Base-by-base conservation (phyloP, 2,329 filamentous ascomycete species). In the Diaporthe sp. region DNA sequence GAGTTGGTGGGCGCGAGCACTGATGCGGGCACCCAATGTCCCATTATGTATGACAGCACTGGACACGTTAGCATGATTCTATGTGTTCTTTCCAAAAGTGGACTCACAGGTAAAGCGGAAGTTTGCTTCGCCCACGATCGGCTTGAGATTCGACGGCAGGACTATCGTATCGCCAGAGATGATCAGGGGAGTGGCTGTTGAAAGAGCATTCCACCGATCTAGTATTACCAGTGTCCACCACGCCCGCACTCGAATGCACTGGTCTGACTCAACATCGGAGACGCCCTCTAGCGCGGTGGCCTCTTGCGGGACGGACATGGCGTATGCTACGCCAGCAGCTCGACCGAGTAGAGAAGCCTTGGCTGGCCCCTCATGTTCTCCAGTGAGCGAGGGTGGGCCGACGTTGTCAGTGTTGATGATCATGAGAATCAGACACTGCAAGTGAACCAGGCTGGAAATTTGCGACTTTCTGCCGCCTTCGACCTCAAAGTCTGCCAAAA, bases 191-290 rank as follows among this genome's bases (percentile, higher is more conserved):
- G 88, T 90, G 17, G 89, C 90, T 6, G 89, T 92, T 30, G 90
- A 91, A n/a, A 91, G 88, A 5, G 93, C 91, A 80, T 94, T 91
- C 92, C 92, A 95, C 22, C 92, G 89, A 79, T 95, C 93, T 77
- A 95, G 88, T 76, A 93, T 87, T 60, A 94, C 89, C 45, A 95
- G 84, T 19, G 91, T 90, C 91, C 92, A 94, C 93, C 93, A 95
- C 25, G 92, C 88, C 57, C 92, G 88, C 68, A 92, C 85, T 2
- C 88, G 88, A 5, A 94, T 84, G 25, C 90, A 89, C 67, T 92
- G 90, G 58, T 92, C 90, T 28, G 88, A 89, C 79, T 94, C 91
- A 3, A 85, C 79, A 70, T 92, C 89, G 13, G 85, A 81, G 7
- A 88, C 86, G 6, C 83, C 82, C 70, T 87, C 86, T 60, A 86